Base-by-base conservation (phyloP, 2,329 filamentous ascomycete genomes). In the Pestalotiopsis sp. region DNA sequence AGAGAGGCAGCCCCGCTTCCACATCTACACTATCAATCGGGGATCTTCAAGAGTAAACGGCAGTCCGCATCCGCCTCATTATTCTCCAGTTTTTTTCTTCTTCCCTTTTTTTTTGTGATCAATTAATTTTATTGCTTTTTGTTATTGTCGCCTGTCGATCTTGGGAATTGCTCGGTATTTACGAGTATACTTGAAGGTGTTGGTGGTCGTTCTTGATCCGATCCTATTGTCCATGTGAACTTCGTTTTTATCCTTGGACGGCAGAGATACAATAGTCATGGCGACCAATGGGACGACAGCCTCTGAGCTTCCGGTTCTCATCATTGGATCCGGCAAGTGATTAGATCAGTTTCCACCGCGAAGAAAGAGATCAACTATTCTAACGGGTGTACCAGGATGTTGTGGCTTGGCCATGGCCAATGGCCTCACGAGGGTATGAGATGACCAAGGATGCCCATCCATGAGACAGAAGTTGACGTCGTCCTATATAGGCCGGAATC, bases 311-410 rank as follows among this genome's bases (percentile, higher is more conserved):
- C 74, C 74, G 2, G 68, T 75, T 23, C 73, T 76, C 20, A 74
- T 76, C 45, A 75, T 76, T 41, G 75, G 75, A 27, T 72, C 72
- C 13, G 73, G 75, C 75, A 71, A 66, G 74, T 60, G 11, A 11
- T 25, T 4, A 20, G 4, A 2, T 7, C 14, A 5, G 4, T n/a
- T 36, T 36, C 38, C 49, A 31, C 31, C 7, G 7, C 31, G 31
- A 20, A 49, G 38, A 14, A 11, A 36, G 20, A 20, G 45, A 67
- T 14, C 60, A 38, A 20, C 57, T 11, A 38, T 2, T 61, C 23
- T 65, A 25, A 59, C 38, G 56, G 4, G n/a, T n/a, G 13, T 23
- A 17, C 12, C 67, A 76, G 75, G 75, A 7, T 71, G 70, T 23
- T 72, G 70, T 64, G 75, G 75, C 9, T 68, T 76, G 14, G 69